These are phyloP conservation scores for Boechera divaricarpa DNA, from an alignment of 345 rosid species.

Conservation along the genomic window DNA sequence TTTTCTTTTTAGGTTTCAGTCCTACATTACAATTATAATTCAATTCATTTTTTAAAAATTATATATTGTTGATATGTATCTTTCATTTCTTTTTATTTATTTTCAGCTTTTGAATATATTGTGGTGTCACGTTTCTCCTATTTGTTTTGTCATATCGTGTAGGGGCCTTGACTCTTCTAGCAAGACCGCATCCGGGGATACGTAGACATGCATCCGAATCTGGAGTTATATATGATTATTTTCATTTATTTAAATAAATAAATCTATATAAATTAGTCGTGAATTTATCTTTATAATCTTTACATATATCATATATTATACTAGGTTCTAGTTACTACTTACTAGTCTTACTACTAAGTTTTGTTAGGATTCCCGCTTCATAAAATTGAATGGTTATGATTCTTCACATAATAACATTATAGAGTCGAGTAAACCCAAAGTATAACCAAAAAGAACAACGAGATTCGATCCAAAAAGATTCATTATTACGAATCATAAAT, in stretches of 20 bases:
- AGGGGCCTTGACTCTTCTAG: conserved; percentile 10
- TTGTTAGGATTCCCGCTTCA: too few relatives aligned
- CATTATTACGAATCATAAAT: background rate
- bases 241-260: too few relatives aligned
- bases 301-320: too few relatives aligned
- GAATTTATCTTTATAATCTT: too few relatives aligned
- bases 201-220: conserved; percentile 28
- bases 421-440: background rate
- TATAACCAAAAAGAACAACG: background rate
- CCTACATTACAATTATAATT: conserved; percentile 20
- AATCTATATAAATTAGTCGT: too few relatives aligned
- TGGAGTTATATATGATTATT: background rate
- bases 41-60: background rate
- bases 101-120: background rate
- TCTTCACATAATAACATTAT: background rate
- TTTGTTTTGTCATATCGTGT: conserved; percentile 21
- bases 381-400: background rate
- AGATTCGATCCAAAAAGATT: background rate
- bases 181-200: conserved; percentile 6
- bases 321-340: too few relatives aligned
- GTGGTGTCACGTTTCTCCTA: conserved; percentile 13
- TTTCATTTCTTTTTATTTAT: background rate
- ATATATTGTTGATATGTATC: conserved; percentile 2
- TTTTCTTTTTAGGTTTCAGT: conserved; percentile 31
- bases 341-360: too few relatives aligned